phyloP scores from a whole-genome alignment of 306 rosid genomes.

The Pyrus bretschneideri region DNA sequence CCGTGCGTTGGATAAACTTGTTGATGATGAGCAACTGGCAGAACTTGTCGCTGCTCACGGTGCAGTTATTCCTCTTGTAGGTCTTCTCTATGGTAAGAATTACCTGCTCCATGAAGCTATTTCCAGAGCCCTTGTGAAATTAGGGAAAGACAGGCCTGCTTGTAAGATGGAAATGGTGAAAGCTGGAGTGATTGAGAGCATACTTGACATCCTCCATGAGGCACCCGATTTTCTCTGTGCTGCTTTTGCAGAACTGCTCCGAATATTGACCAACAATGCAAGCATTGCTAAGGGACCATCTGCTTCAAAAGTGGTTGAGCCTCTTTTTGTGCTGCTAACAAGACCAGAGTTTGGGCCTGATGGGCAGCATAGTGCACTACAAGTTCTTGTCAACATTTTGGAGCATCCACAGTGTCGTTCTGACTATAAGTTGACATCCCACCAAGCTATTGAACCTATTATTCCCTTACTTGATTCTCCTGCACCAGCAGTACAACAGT shows the following conservation, averaged over 20 bases:
- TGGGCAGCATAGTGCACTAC: slow-evolving; percentile 90
- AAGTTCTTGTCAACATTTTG: slow-evolving; percentile 90
- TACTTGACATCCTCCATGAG: slow-evolving; percentile 69
- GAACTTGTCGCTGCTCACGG: slow-evolving; percentile 91
- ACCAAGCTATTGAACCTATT: slow-evolving; percentile 85
- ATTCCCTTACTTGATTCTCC: slow-evolving; percentile 89
- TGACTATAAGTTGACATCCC: slow-evolving; percentile 71
- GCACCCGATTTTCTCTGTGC: slow-evolving; percentile 94
- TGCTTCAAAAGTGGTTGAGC: slow-evolving; percentile 89
- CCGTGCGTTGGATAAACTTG: slow-evolving; percentile 92
- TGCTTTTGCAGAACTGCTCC: slow-evolving; percentile 81
- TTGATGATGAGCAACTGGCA: slow-evolving; percentile 95
- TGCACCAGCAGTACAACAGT: slow-evolving; percentile 86
- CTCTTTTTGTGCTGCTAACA: slow-evolving; percentile 73
- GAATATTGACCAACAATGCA: slow-evolving; percentile 94
- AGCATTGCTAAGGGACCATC: slow-evolving; percentile 92
- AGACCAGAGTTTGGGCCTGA: slow-evolving; percentile 88
- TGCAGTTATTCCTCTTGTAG: slow-evolving; percentile 92
- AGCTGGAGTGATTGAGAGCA: slow-evolving; percentile 88
- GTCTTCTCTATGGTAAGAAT: slow-evolving; percentile 78
- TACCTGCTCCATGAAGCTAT: slow-evolving; percentile 91
- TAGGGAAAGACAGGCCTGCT: slow-evolving; percentile 95
- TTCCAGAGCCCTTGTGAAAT: slow-evolving; percentile 86
- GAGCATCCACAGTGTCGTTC: slow-evolving; percentile 98
- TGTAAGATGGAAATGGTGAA: slow-evolving; percentile 98